Conservation (phyloP, 2,329 filamentous ascomycete genomes). For the Tolypocladium paradoxum region DNA sequence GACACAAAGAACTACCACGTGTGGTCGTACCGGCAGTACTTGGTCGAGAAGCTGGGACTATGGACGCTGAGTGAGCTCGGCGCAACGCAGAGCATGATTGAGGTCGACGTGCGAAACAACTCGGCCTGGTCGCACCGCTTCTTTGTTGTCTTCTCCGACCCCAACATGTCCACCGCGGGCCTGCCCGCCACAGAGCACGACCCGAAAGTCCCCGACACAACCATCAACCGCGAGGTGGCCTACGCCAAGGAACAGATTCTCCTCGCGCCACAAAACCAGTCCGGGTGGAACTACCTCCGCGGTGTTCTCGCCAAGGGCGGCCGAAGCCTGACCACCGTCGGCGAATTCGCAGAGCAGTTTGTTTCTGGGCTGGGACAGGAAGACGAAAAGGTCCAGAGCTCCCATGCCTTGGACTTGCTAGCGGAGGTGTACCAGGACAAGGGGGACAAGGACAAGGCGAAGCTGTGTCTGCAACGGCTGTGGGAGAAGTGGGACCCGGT, state of each 20-base stretch:
- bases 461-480: constrained; percentile 59
- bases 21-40: constrained; percentile 83
- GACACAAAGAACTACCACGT: constrained; percentile 98
- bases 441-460: constrained; percentile 51
- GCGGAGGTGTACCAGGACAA: constrained; percentile 55
- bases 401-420: constrained; percentile 59
- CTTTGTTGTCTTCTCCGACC: constrained; percentile 73
- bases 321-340: constrained; percentile 32
- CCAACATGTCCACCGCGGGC: constrained; percentile 33
- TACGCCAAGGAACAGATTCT: constrained; percentile 65
- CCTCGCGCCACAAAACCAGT: constrained; percentile 85
- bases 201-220: constrained; percentile 44
- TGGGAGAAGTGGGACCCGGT: constrained; percentile 85
- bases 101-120: constrained; percentile 84
- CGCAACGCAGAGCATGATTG: constrained; percentile 62
- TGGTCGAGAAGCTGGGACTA: constrained; percentile 54
- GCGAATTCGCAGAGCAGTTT: constrained; percentile 40
- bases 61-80: constrained; percentile 61
- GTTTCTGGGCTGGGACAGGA: constrained; percentile 35
- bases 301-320: constrained; percentile 63
- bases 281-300: constrained; percentile 83
- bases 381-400: constrained; percentile 44
- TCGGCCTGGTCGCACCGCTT: constrained; percentile 96
- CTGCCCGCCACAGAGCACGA: constrained; percentile 41
- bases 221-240: constrained; percentile 64